Percentiles rank a stretch among this genome's conserved stretches.
Conservation (phyloP, 2,329 filamentous ascomycete genomes). For the Arthroderma sp. region DNA sequence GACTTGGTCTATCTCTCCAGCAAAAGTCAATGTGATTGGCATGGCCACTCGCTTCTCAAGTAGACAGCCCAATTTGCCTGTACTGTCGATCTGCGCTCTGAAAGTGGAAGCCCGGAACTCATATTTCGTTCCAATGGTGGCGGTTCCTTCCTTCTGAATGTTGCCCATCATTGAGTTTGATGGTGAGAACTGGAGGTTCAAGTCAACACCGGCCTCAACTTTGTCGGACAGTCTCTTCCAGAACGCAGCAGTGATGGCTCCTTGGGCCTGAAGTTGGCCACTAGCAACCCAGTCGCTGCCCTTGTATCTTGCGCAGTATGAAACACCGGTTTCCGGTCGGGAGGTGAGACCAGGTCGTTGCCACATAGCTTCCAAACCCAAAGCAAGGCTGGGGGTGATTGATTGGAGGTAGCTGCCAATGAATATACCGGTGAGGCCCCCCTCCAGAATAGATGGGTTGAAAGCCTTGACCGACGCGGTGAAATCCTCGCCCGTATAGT, state of each 20-base stretch:
- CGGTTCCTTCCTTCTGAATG: conserved; percentile 71
- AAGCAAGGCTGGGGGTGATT: conserved; percentile 69
- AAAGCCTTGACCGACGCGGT: conserved; percentile 84
- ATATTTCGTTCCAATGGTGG: conserved; percentile 91
- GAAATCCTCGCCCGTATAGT: conserved; percentile 89
- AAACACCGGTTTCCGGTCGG: conserved; percentile 80
- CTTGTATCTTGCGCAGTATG: conserved; percentile 87
- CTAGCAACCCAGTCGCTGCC: conserved; percentile 83
- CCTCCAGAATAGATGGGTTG: conserved; percentile 89
- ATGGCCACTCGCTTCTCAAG: conserved; percentile 93
- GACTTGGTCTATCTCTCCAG: conserved; percentile 89
- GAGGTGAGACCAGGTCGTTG: conserved; percentile 72
- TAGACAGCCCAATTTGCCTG: conserved; percentile 82
- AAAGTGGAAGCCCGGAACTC: conserved; percentile 94
- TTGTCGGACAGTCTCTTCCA: conserved; percentile 88
- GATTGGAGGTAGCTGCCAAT: conserved; percentile 94
- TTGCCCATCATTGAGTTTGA: conserved; percentile 60
- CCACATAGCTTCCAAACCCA: conserved; percentile 89
- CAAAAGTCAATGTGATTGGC: conserved; percentile 85
- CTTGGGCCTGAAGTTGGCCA: conserved; percentile 77
- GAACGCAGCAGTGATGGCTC: conserved; percentile 79
- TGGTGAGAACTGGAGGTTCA: conserved; percentile 71
- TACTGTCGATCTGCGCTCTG: conserved; percentile 88
- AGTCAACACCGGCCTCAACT: conserved; percentile 89
- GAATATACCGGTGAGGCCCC: conserved; percentile 84